These are phyloP conservation scores for Prototheca cutis DNA, from an alignment of 163 green algal species.

Conservation along the genomic window DNA sequence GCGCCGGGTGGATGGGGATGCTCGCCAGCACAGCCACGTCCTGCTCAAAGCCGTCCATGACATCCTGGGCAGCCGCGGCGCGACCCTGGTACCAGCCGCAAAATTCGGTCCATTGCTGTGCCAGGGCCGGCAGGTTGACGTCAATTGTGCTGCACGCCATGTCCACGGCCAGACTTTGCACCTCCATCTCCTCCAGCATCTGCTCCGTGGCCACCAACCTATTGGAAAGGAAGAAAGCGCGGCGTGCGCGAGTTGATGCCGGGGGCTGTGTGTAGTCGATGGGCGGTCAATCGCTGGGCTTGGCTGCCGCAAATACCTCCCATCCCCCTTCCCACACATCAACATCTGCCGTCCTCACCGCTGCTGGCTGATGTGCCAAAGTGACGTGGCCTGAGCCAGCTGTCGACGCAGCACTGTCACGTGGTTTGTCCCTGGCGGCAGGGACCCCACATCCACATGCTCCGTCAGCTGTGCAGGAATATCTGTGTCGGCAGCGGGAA, in stretches of 20 bases:
- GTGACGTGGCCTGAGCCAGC: neutral
- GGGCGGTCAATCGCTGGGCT: no score
- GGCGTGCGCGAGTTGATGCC: neutral
- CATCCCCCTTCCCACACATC: neutral
- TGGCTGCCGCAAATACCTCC: no score
- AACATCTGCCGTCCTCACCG: neutral
- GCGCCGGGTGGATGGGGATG: constrained; percentile 47
- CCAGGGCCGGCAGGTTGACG: no score
- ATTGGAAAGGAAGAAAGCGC: neutral
- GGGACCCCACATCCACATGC: no score
- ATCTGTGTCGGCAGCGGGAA: no score
- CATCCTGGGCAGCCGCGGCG: no score
- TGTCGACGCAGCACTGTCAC: neutral
- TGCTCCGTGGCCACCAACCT: constrained; percentile 37
- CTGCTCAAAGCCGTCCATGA: constrained; percentile 54
- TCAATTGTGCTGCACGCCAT: constrained; percentile 69
- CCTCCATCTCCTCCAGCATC: constrained; percentile 61
- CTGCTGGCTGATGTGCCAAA: constrained; percentile 34
- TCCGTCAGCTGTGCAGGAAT: no score
- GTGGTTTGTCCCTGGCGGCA: neutral
- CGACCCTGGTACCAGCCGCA: no score
- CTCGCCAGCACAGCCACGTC: constrained; percentile 54
- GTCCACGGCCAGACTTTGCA: constrained; percentile 67
- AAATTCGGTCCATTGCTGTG: no score
- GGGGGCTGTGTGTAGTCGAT: neutral